Evolutionary conservation across 2,329 filamentous ascomycete species (phyloP).

Genomic region (Monosporascus sp.): DNA sequence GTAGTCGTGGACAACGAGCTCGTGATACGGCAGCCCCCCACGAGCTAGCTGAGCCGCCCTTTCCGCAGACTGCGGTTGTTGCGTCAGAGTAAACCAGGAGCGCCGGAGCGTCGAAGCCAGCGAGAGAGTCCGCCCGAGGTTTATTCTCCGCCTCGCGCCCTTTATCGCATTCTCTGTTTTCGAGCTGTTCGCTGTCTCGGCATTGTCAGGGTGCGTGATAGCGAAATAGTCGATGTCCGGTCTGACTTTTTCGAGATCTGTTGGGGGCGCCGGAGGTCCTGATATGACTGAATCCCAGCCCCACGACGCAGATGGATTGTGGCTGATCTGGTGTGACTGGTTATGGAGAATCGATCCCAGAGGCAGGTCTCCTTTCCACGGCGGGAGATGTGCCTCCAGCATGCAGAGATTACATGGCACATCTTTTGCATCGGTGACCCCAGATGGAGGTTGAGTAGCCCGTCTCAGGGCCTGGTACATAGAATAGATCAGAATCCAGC

Average conservation of each 20-base stretch:
- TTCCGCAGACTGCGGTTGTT: slow-evolving; percentile 3
- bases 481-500: slow-evolving; percentile 74
- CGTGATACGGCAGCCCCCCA: slow-evolving; percentile 34
- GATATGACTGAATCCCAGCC: slow-evolving; percentile 3
- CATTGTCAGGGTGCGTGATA: slow-evolving; percentile 30
- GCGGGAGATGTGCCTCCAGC: slow-evolving; percentile 36
- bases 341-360: slow-evolving; percentile 22
- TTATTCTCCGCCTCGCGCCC: slow-evolving; percentile 16
- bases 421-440: slow-evolving; percentile 53
- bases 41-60: not conserved
- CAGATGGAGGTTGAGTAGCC: slow-evolving; percentile 55
- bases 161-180: slow-evolving; percentile 1
- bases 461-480: slow-evolving; percentile 67
- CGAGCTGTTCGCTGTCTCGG: slow-evolving; percentile 2
- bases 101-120: slow-evolving; percentile 26
- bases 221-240: slow-evolving; percentile 54
- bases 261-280: slow-evolving; percentile 4
- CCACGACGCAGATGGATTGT: slow-evolving; percentile 10
- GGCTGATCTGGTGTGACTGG: slow-evolving; percentile 22
- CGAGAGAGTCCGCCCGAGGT: slow-evolving; percentile 27
- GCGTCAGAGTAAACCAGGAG: slow-evolving; percentile 28
- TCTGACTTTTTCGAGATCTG: slow-evolving; percentile 36
- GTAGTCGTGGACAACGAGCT: slow-evolving; percentile 50
- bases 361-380: slow-evolving; percentile 37
- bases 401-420: slow-evolving; percentile 54